These are phyloP conservation scores for Diaporthe nobilis DNA, from an alignment of 2,329 filamentous ascomycete genomes.

Conservation along the genomic window DNA sequence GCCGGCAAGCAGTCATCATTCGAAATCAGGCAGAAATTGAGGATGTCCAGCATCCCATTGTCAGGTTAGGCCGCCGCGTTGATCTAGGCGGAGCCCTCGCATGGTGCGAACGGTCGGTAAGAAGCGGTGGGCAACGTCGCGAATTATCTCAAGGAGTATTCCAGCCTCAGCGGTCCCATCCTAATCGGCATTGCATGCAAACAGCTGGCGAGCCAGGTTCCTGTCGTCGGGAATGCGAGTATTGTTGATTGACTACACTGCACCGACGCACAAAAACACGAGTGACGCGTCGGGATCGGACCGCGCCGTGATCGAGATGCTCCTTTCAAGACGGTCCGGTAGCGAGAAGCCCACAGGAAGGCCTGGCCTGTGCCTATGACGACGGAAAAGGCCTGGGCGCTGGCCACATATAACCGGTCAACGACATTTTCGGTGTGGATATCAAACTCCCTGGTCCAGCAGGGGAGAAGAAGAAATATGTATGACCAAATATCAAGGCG, in stretches of 20 bases:
- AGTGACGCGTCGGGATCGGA: background rate
- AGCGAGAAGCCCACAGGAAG: background rate
- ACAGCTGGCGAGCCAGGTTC: background rate
- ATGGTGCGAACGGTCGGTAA: no score
- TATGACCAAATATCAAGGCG: conserved; percentile 3
- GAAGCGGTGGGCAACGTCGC: no score
- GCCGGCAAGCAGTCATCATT: no score
- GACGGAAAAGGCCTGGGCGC: background rate
- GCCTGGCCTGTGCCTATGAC: conserved; percentile 5
- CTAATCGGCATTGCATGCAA: background rate
- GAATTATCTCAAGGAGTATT: no score
- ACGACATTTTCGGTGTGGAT: background rate
- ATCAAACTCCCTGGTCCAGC: background rate
- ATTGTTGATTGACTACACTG: background rate
- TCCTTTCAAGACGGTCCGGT: background rate
- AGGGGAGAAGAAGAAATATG: background rate
- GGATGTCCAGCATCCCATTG: no score
- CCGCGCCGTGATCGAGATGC: background rate
- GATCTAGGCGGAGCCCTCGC: no score
- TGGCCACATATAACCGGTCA: background rate
- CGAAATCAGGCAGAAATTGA: no score
- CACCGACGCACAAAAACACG: no score
- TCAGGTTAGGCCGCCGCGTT: no score
- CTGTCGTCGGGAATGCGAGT: background rate
- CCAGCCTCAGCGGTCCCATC: background rate